A percentile compares a stretch with the other conserved stretches of the same genome.
phyloP scores from a whole-genome alignment of 257 asterid species.

The Primulina tabacum region DNA sequence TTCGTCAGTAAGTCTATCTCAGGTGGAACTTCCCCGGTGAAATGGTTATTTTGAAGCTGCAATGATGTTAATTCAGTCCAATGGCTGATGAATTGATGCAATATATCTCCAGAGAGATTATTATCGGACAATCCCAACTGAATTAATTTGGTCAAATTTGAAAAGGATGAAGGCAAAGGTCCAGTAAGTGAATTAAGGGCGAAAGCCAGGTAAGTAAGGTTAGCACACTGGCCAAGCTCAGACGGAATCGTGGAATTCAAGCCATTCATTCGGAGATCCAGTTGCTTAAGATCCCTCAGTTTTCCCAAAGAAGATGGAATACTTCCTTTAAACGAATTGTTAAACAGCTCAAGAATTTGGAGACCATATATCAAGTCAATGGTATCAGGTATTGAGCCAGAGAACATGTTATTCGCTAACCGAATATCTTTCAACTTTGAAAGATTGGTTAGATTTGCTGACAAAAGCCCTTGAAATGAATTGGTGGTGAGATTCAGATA shows the following conservation, averaged over 20 bases:
- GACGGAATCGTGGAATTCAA: constrained; percentile 45
- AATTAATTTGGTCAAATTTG: constrained; percentile 48
- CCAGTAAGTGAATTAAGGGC: constrained; percentile 53
- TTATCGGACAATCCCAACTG: constrained; percentile 64
- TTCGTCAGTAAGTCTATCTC: constrained; percentile 52
- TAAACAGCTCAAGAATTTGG: constrained; percentile 37
- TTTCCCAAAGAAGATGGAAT: constrained; percentile 42
- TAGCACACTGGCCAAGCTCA: constrained; percentile 47
- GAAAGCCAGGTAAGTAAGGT: constrained; percentile 39
- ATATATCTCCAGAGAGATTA: constrained; percentile 53
- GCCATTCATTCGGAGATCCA: constrained; percentile 33
- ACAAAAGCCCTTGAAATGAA: constrained; percentile 48
- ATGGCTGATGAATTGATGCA: constrained; percentile 34
- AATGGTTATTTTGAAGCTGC: constrained; percentile 56
- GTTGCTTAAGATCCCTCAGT: constrained; percentile 31
- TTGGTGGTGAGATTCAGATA: constrained; percentile 46
- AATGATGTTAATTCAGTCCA: constrained; percentile 62
- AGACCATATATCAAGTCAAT: constrained; percentile 38
- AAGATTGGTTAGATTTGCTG: constrained; percentile 44
- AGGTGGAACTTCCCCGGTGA: constrained; percentile 56
- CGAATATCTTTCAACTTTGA: constrained; percentile 47
- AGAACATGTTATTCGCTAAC: constrained; percentile 39
- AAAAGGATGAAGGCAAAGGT: constrained; percentile 58
- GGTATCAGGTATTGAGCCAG: constrained; percentile 49
- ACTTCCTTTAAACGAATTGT: constrained; percentile 57